Evolutionary conservation across 1,284 basidiomycete genomes (phyloP), one percentile per base, ranked within the genome.

Genomic region (Ceratobasidium sp.): DNA sequence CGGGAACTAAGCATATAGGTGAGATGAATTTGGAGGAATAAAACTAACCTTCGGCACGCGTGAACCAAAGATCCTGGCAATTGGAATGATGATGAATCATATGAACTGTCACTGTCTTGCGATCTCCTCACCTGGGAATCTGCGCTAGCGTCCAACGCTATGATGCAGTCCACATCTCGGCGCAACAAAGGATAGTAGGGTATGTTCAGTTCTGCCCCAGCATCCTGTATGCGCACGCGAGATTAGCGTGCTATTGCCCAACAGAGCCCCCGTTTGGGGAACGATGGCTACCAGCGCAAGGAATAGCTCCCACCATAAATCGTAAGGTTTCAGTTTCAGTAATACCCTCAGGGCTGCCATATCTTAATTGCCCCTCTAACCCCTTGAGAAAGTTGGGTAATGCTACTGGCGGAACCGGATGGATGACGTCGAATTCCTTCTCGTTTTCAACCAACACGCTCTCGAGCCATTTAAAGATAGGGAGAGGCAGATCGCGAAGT

Each of bases 321-420:
- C 81, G 81, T 41, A 84, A 77, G 5, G 79, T 82, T 11, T 81
- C 80, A 13, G 77, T 74, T 38, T 82, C 77, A 21, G 82, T 80
- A 59, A 84, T 78, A 21, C 79, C 77, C 18, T 75, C 76, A 6
- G 82, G 81, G 49, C 79, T 79, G 9, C 81, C 82, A 28, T 76
- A 74, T 11, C 80, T 77, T 8, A 84, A 77, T 50, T 80, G 78
- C 9, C 80, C 81, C 28, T 79, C 76, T n/a, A 83, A 75, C 18
- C 80, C 81, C 73, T 80, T 82, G 57, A 84, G 76, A 77, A 82
- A 84, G 75, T 84, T 84, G 26, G 83, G 83, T 1, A 81, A 80
- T 76, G 81, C 78, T 73, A 80, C 77, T 13, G 83, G 83, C 1
- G 82, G 76, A 30, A 84, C 82, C 0, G 83, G 82, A 74, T 84